These are phyloP conservation scores for Sporothrix variecibatus DNA, from an alignment of 2,329 filamentous ascomycete genomes.

Conservation along the genomic window DNA sequence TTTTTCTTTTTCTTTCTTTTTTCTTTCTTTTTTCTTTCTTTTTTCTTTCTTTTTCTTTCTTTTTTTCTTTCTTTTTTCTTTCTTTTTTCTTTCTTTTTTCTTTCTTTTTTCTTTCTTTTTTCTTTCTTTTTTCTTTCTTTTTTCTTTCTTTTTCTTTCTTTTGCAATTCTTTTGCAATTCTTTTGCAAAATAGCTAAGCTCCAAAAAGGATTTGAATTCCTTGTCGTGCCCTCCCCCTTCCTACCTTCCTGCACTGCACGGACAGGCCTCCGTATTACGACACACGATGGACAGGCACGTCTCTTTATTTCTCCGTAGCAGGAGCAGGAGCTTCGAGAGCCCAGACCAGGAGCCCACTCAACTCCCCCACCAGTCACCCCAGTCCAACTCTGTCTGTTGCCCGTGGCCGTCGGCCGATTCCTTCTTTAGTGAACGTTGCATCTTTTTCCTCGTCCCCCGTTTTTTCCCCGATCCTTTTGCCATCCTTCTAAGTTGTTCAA, in stretches of 20 bases:
- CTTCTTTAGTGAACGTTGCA: background rate
- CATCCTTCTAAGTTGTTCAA: background rate
- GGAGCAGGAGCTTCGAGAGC: too few relatives aligned
- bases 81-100: background rate
- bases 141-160: background rate
- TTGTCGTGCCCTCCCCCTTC: background rate
- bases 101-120: background rate
- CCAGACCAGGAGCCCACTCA: too few relatives aligned
- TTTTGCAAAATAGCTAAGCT: background rate
- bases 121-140: background rate
- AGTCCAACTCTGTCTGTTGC: background rate
- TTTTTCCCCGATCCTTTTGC: background rate
- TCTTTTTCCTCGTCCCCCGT: background rate
- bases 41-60: background rate
- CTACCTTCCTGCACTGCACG: background rate
- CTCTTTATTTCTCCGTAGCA: background rate
- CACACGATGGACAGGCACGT: background rate
- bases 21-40: background rate
- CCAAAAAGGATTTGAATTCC: background rate
- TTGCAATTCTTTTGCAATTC: background rate
- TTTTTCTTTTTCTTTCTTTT: background rate
- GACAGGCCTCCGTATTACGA: background rate
- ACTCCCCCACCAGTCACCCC: too few relatives aligned
- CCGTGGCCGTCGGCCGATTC: background rate
- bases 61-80: background rate